Evolutionary conservation across 2,329 filamentous ascomycete genomes (phyloP).

Genomic region (Colletotrichum sp.): DNA sequence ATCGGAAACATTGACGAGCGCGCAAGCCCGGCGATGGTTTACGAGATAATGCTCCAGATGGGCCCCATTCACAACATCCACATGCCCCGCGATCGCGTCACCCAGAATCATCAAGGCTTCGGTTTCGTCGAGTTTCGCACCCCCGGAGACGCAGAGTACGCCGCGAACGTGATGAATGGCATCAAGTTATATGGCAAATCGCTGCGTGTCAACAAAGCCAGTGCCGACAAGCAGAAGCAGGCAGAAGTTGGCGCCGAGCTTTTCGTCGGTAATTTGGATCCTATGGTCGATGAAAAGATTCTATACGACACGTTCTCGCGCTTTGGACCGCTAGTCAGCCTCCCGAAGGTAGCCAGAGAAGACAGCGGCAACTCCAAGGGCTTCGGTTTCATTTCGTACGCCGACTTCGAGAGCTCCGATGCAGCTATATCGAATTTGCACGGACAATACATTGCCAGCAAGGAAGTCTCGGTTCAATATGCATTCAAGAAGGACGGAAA

Average conservation of each 20-base stretch:
- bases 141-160: conserved; percentile 95
- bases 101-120: conserved; percentile 95
- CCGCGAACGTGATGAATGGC: conserved; percentile 94
- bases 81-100: conserved; percentile 96
- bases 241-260: conserved; percentile 95
- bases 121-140: conserved; percentile 98
- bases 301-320: conserved; percentile 93
- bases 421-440: conserved; percentile 92
- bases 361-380: conserved; percentile 89
- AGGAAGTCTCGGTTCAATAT: conserved; percentile 95
- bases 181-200: conserved; percentile 92
- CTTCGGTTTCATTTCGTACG: conserved; percentile 94
- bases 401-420: conserved; percentile 92
- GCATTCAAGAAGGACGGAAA: conserved; percentile 99
- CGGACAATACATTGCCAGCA: conserved; percentile 95
- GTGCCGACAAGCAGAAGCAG: conserved; percentile 91
- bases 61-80: conserved; percentile 98
- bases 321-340: conserved; percentile 82
- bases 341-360: conserved; percentile 92
- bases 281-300: conserved; percentile 93
- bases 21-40: conserved; percentile 86
- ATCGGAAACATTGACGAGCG: conserved; percentile 98
- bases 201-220: conserved; percentile 92
- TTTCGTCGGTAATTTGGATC: conserved; percentile 94
- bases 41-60: conserved; percentile 98